A percentile compares a stretch with the other conserved stretches of the same genome.
phyloP scores from a whole-genome alignment of 805 yeast species.

The Sugiyamaella smithiae region DNA sequence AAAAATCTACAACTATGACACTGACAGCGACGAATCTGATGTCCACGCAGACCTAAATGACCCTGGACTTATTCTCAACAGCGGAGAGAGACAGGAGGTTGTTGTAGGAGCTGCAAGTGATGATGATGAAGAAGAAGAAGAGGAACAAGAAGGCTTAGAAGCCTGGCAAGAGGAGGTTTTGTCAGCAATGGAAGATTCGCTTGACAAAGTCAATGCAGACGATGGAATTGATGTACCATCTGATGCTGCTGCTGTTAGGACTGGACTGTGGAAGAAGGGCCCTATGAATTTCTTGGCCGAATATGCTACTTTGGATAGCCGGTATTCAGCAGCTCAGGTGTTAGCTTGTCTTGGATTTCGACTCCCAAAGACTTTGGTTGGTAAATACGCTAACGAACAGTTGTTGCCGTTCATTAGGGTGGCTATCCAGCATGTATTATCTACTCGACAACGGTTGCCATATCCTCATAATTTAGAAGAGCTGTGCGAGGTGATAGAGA shows the following conservation, averaged over 20 bases:
- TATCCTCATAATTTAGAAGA: slow-evolving; percentile 50
- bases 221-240: background rate
- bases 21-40: slow-evolving; percentile 5
- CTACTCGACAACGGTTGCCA: slow-evolving; percentile 25
- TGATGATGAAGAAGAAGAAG: slow-evolving; percentile 16
- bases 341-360: slow-evolving; percentile 63
- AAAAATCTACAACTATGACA: slow-evolving; percentile 6
- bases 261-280: slow-evolving; percentile 59
- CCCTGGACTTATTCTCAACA: background rate
- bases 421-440: slow-evolving; percentile 29
- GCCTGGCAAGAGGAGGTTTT: slow-evolving; percentile 22
- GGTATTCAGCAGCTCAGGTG: slow-evolving; percentile 54
- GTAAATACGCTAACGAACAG: slow-evolving; percentile 24
- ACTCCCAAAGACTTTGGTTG: slow-evolving; percentile 34
- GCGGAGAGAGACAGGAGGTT: background rate
- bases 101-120: background rate
- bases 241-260: slow-evolving; percentile 40
- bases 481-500: slow-evolving; percentile 50
- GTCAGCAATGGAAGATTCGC: slow-evolving; percentile 22
- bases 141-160: slow-evolving; percentile 13
- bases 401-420: slow-evolving; percentile 12
- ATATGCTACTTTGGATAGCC: slow-evolving; percentile 30
- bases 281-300: slow-evolving; percentile 55
- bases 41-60: background rate
- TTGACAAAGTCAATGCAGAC: slow-evolving; percentile 44